These are phyloP conservation scores for Trifolium dubium DNA, from an alignment of 306 rosid genomes.

Conservation along the genomic window DNA sequence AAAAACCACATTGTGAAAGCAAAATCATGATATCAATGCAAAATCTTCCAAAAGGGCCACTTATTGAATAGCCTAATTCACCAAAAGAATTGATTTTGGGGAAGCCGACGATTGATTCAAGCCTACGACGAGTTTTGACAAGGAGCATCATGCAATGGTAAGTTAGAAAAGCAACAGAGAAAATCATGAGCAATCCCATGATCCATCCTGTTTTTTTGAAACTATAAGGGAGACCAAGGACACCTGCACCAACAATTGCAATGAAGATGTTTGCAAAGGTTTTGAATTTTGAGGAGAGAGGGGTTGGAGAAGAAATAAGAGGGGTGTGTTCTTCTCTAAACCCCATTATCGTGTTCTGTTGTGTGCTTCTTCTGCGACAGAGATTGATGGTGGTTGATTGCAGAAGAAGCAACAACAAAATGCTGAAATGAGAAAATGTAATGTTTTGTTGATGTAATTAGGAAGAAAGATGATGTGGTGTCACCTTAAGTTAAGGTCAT, in stretches of 20 bases:
- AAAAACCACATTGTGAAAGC: constrained; percentile 65
- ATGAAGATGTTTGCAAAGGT: constrained; percentile 78
- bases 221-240: constrained; percentile 67
- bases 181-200: constrained; percentile 56
- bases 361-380: constrained; percentile 16
- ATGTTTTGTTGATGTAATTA: neutral
- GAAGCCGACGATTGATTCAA: constrained; percentile 44
- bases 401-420: constrained; percentile 34
- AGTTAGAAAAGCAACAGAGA: constrained; percentile 58
- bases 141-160: constrained; percentile 78
- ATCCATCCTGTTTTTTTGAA: constrained; percentile 74
- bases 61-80: constrained; percentile 53
- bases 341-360: constrained; percentile 36
- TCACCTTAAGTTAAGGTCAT: constrained; percentile 34
- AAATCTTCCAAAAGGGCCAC: constrained; percentile 54
- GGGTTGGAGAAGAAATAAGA: constrained; percentile 45
- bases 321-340: constrained; percentile 46
- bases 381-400: neutral
- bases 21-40: constrained; percentile 57
- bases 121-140: constrained; percentile 59
- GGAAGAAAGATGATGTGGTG: constrained; percentile 5
- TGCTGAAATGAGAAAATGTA: neutral
- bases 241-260: constrained; percentile 69
- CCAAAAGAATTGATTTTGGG: constrained; percentile 63
- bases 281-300: constrained; percentile 56